Base-by-base conservation (phyloP, 1,284 basidiomycete species). In the Ceratobasidium sp. region DNA sequence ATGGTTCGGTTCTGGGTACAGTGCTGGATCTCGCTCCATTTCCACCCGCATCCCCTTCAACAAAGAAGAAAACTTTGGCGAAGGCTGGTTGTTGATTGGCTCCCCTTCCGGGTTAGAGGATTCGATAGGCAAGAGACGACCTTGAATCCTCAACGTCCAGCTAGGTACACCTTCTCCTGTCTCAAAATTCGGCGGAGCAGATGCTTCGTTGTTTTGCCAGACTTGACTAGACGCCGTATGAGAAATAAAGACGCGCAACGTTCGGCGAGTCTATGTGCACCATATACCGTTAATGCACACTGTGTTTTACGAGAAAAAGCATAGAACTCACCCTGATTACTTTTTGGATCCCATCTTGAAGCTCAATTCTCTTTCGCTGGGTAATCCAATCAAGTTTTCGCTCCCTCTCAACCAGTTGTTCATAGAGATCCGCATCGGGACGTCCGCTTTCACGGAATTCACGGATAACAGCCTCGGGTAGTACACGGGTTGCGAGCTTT, bases 341-440 rank as follows among this genome's bases (percentile, higher is more conserved):
- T 78, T 85, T 83, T 23, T 84, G 84, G 62, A 96, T 83, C 26
- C 94, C 90, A 83, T 98, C 96, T 82, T 94, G 93, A 57, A 97
- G 91, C 83, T 99, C 97, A 13, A 94, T 93, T 80, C 90, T 91
- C 84, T 98, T 98, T 80, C 97, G 88, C 81, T 92, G 91, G 85
- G 98, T 92, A 5, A 95, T 97, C 97, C 97, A 99, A 85, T 99
- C 97, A 13, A 99, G 88, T 84, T 93, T 94, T 79, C 94, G 90
- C 85, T 98, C 97, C 89, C 96, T 94, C 79, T 94, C 92, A 64
- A 97, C 86, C 44, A 99, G 87, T 82, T 94, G 91, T 78, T 91
- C 89, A 85, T 98, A 99, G 88, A 97, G 94, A 74, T 89, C 89
- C 28, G 95, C 94, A 84, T 97, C 93, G 23, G 92, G 89, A 20